Conservation (phyloP, 371 early-diverging fungal species). For the Mucor lusitanicus region DNA sequence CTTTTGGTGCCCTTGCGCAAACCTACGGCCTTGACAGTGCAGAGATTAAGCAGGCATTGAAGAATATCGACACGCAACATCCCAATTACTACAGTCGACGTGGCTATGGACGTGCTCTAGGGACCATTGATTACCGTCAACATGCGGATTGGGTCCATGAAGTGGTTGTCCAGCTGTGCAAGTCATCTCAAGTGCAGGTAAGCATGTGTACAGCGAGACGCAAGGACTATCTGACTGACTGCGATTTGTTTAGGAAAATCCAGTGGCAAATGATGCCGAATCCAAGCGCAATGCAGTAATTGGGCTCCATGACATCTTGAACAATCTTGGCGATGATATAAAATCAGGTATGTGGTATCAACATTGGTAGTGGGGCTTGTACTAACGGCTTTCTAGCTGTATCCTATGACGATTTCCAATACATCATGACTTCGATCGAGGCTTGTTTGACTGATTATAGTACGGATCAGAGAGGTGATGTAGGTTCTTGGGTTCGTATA, state of each 20-base stretch:
- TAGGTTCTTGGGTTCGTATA: conserved; percentile 93
- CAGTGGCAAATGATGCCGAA: conserved; percentile 63
- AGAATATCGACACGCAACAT: conserved; percentile 31
- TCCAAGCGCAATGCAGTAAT: conserved; percentile 67
- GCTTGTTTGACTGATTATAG: conserved; percentile 82
- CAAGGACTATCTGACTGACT: not conserved
- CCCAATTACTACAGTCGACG: conserved; percentile 54
- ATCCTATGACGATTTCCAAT: conserved; percentile 39
- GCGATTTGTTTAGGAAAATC: conserved; percentile 24
- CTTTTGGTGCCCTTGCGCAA: conserved; percentile 53
- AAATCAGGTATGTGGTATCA: conserved; percentile 40
- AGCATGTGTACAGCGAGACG: not conserved
- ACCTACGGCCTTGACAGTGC: conserved; percentile 40
- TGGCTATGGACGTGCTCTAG: conserved; percentile 71
- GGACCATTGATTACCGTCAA: conserved; percentile 48
- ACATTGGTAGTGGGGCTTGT: not conserved
- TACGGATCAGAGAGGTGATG: conserved; percentile 91
- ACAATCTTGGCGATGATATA: conserved; percentile 34
- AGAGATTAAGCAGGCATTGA: conserved; percentile 33
- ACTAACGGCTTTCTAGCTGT: conserved; percentile 28
- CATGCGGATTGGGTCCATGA: conserved; percentile 25
- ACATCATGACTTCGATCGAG: conserved; percentile 46
- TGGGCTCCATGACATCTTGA: conserved; percentile 51
- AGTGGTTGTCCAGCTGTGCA: conserved; percentile 28
- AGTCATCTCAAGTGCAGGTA: conserved; percentile 38